Percentiles rank a stretch among this genome's conserved stretches.
Evolutionary conservation across 306 rosid genomes (phyloP).

Genomic region (Sechiopsis laciniata): DNA sequence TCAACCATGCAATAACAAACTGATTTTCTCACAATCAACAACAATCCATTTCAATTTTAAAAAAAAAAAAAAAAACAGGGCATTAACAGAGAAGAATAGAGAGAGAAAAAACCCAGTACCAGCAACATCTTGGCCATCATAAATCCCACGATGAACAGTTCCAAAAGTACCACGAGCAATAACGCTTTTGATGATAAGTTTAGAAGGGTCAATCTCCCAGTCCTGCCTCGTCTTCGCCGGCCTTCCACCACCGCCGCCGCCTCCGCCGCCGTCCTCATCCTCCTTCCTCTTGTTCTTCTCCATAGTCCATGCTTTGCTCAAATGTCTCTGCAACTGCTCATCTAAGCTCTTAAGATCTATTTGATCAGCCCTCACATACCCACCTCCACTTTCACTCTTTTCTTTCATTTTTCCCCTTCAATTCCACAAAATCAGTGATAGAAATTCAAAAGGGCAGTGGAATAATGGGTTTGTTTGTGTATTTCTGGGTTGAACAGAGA

Average conservation of each 20-base stretch:
- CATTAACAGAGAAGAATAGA: too few species aligned
- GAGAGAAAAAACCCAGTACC: conserved; percentile 32
- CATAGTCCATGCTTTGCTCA: conserved; percentile 82
- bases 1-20: conserved; percentile 15
- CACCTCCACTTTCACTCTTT: conserved; percentile 70
- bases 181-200: conserved; percentile 64
- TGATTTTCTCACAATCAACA: conserved; percentile 1
- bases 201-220: conserved; percentile 97
- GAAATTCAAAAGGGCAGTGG: not conserved
- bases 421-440: conserved; percentile 7
- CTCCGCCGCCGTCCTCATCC: conserved; percentile 33
- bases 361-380: conserved; percentile 96
- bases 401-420: conserved; percentile 44
- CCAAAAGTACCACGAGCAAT: conserved; percentile 98
- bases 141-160: conserved; percentile 94
- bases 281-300: conserved; percentile 73
- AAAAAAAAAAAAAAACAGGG: conserved; percentile 13
- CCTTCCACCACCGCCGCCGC: conserved; percentile 28
- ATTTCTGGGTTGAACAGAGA: not conserved
- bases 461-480: not conserved
- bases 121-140: conserved; percentile 87
- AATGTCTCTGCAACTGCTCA: conserved; percentile 94
- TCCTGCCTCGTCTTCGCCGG: conserved; percentile 53
- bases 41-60: not conserved
- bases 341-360: conserved; percentile 98